Evolutionary conservation across 1,284 basidiomycete species (phyloP).

Genomic region (Coriolopsis trogii): DNA sequence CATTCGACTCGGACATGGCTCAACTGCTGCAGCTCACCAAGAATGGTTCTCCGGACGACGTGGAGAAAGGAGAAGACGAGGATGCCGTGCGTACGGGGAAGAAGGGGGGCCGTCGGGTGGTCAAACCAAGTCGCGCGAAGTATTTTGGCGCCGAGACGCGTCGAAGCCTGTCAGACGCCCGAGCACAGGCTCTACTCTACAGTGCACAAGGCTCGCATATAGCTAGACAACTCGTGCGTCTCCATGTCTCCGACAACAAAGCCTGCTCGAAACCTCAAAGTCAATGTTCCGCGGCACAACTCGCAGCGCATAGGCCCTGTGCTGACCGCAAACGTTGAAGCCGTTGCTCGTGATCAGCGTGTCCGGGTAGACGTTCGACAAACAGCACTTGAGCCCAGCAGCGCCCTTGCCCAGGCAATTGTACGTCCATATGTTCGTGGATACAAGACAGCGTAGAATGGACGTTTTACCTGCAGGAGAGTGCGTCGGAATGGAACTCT

Average conservation of each 20-base stretch:
- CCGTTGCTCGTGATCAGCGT: slow-evolving; percentile 49
- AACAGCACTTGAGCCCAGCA: slow-evolving; percentile 57
- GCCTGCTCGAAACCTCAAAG: slow-evolving; percentile 52
- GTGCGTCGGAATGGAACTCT: slow-evolving; percentile 84
- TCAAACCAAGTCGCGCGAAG: slow-evolving; percentile 20
- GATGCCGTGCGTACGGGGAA: too few relatives aligned
- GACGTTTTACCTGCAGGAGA: slow-evolving; percentile 51
- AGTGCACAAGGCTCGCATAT: too few relatives aligned
- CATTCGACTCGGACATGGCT: slow-evolving; percentile 17
- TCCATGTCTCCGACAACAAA: slow-evolving; percentile 60
- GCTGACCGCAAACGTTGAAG: slow-evolving; percentile 59
- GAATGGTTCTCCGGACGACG: too few relatives aligned
- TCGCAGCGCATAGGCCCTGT: slow-evolving; percentile 69
- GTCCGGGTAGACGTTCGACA: slow-evolving; percentile 61
- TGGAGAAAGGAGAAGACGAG: too few relatives aligned
- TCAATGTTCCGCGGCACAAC: slow-evolving; percentile 75
- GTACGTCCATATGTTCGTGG: slow-evolving; percentile 42
- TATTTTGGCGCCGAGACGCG: slow-evolving; percentile 15
- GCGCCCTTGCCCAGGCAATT: slow-evolving; percentile 57
- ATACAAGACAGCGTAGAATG: not conserved
- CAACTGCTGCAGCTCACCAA: too few relatives aligned
- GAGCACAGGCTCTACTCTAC: not conserved
- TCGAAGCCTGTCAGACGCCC: slow-evolving; percentile 15
- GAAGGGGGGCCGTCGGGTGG: slow-evolving; percentile 12
- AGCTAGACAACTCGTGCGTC: too few relatives aligned